Evolutionary conservation across 2,329 filamentous ascomycete genomes (phyloP), one percentile per base, ranked within the genome.

Genomic region (Monilinia aucupariae): DNA sequence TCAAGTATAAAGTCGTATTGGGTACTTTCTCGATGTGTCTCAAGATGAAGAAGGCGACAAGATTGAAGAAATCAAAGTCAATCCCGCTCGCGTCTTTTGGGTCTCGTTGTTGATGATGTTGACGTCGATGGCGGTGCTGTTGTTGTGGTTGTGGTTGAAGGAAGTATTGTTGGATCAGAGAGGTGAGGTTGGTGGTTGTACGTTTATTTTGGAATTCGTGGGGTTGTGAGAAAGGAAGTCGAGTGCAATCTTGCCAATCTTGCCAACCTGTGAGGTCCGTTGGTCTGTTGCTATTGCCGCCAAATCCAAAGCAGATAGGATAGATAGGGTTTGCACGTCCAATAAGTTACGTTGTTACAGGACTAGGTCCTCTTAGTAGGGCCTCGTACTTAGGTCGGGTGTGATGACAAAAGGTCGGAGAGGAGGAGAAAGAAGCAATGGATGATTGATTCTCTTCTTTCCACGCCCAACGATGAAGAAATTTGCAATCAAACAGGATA

Each of bases 191-290:
- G 25, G 51, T 47, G 54, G 54, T 58, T 58, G 54, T 58, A 58
- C 43, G 54, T 58, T 58, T 58, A 48, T 58, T 47, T 34, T n/a
- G 20, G 53, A 56, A 47, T 56, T 56, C 53, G 53, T 56, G 54
- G 54, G 54, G 41, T 58, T 34, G 25, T 58, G 30, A 58, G 41
- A 47, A 47, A n/a, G 41, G 12, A 15, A 10, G 15, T 39, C n/a
- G n/a, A 20, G 53, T 41, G 34, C 53, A 56, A 56, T 56, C 41
- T 34, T 22, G 20, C 7, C 20, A 45, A 45, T 45, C 41, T n/a
- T 43, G n/a, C n/a, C n/a, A n/a, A n/a, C n/a, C 6, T 30, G 27
- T 41, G 52, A 55, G 17, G 25, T 39, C 53, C 25, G 41, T n/a
- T 15, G 12, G 37, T 37, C 34, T 37, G 34, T 37, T 37, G 34